Conservation (phyloP, 805 yeast genomes). For the Maudiozyma serrabonitensis region DNA sequence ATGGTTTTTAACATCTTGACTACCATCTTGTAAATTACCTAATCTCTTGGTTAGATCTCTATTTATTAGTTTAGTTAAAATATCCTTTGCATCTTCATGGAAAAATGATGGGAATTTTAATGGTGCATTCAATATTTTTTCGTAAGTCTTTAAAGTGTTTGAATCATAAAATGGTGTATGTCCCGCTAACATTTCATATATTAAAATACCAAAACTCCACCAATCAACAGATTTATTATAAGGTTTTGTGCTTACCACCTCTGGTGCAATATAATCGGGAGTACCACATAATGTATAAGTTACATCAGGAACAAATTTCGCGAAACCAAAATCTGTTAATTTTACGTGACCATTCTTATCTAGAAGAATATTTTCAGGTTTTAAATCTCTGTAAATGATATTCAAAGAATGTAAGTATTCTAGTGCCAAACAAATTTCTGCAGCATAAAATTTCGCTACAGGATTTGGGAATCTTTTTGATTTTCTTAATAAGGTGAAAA, state of each 20-base stretch:
- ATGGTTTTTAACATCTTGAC: conserved; percentile 76
- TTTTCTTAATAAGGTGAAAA: conserved; percentile 74
- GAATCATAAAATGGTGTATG: conserved; percentile 91
- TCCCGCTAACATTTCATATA: conserved; percentile 91
- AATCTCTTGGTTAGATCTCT: conserved; percentile 75
- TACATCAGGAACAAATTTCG: conserved; percentile 84
- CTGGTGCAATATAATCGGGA: conserved; percentile 95
- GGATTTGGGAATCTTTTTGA: conserved; percentile 91
- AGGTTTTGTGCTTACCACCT: conserved; percentile 86
- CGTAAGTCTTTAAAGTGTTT: conserved; percentile 90
- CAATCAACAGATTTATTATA: conserved; percentile 93
- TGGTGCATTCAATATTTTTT: conserved; percentile 75
- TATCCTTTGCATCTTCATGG: conserved; percentile 67
- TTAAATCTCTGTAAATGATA: conserved; percentile 83
- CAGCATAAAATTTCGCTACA: conserved; percentile 92
- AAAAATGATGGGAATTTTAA: conserved; percentile 70
- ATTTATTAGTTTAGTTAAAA: conserved; percentile 64
- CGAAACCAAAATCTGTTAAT: conserved; percentile 90
- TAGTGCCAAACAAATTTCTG: conserved; percentile 76
- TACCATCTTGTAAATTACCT: conserved; percentile 80
- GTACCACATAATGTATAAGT: conserved; percentile 94
- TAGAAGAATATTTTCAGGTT: conserved; percentile 84
- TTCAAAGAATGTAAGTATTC: conserved; percentile 81
- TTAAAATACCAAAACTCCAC: conserved; percentile 93
- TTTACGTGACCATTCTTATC: conserved; percentile 88